These are phyloP conservation scores for Podaxis mareebaensis DNA, from an alignment of 768 basidiomycete genomes.

Conservation along the genomic window DNA sequence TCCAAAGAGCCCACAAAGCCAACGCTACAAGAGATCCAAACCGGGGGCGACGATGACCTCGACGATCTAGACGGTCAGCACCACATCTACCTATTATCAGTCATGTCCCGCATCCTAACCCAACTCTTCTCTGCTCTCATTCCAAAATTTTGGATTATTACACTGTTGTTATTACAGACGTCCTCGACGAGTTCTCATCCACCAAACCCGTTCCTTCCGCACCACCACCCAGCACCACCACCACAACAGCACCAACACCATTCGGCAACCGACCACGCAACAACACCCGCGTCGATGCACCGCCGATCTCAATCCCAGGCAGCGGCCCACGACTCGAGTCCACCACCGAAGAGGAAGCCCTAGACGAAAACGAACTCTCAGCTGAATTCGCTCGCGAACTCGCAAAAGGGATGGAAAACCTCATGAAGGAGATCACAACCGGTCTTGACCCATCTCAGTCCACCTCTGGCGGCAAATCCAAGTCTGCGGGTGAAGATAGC, in stretches of 20 bases:
- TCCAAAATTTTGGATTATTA: background rate
- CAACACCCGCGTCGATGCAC: conserved; percentile 49
- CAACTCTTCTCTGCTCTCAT: conserved; percentile 12
- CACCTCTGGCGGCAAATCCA: conserved; percentile 21
- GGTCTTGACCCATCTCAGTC: no score
- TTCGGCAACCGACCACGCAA: conserved; percentile 40
- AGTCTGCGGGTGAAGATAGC: background rate
- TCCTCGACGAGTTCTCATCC: conserved; percentile 45
- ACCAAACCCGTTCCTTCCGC: conserved; percentile 24
- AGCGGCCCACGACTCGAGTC: conserved; percentile 29
- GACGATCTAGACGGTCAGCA: conserved; percentile 65
- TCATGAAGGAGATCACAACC: conserved; percentile 46
- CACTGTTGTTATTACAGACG: conserved; percentile 27
- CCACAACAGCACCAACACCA: conserved; percentile 24
- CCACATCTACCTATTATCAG: conserved; percentile 3
- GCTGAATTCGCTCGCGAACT: conserved; percentile 40
- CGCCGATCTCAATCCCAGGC: conserved; percentile 38
- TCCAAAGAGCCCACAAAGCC: conserved; percentile 20
- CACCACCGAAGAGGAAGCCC: conserved; percentile 24
- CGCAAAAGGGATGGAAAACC: conserved; percentile 49
- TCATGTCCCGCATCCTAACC: background rate
- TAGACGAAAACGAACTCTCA: conserved; percentile 41
- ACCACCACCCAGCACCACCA: conserved; percentile 34
- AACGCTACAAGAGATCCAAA: conserved; percentile 22
- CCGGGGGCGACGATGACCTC: conserved; percentile 51